A percentile compares a stretch with the other conserved stretches of the same genome.
Conservation (phyloP, 768 basidiomycete species). For the Hypsizygus marmoreus region DNA sequence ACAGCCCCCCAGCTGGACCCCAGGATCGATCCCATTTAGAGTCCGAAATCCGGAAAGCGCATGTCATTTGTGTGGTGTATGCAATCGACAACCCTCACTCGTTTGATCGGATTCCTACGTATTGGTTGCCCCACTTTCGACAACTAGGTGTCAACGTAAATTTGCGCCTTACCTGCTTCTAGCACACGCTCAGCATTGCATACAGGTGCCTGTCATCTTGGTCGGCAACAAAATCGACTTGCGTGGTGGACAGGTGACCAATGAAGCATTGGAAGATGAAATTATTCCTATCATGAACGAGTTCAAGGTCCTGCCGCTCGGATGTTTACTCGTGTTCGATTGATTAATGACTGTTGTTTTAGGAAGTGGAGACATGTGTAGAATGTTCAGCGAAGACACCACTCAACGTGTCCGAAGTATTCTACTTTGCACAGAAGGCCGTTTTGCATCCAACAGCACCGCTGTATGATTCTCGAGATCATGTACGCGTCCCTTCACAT, state of each 20-base stretch:
- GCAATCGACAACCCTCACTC: slow-evolving; percentile 95
- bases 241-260: slow-evolving; percentile 90
- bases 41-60: slow-evolving; percentile 93
- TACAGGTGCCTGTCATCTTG: slow-evolving; percentile 91
- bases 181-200: slow-evolving; percentile 12
- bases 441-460: slow-evolving; percentile 97
- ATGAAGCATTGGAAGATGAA: slow-evolving; percentile 92
- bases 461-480: slow-evolving; percentile 93
- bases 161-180: slow-evolving; percentile 2
- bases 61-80: slow-evolving; percentile 98
- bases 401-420: slow-evolving; percentile 93
- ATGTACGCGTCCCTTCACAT: slow-evolving; percentile 52
- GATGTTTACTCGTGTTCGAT: slow-evolving; percentile 10
- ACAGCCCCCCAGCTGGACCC: slow-evolving; percentile 62
- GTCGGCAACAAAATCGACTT: slow-evolving; percentile 99
- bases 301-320: slow-evolving; percentile 72
- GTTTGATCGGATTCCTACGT: slow-evolving; percentile 97
- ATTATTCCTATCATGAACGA: slow-evolving; percentile 97
- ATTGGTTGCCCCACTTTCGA: slow-evolving; percentile 95
- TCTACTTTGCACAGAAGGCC: slow-evolving; percentile 98
- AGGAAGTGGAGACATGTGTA: slow-evolving; percentile 99
- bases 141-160: slow-evolving; percentile 93
- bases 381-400: slow-evolving; percentile 93
- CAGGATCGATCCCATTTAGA: slow-evolving; percentile 89
- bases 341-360: too few relatives aligned